Conservation (phyloP, 2,329 filamentous ascomycete species). For the Colletotrichum sp. region DNA sequence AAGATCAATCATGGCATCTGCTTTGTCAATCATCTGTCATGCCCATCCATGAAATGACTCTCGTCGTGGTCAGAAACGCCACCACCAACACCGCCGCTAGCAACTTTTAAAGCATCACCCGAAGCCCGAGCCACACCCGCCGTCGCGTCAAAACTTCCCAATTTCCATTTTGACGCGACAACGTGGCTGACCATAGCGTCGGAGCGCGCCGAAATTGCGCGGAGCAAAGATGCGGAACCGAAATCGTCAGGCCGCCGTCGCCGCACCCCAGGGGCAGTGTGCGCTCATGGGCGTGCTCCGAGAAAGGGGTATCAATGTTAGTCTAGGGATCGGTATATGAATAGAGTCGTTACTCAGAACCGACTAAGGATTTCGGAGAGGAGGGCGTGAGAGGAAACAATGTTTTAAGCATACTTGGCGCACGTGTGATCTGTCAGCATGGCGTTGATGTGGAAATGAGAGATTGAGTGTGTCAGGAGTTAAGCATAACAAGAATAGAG, state of each 20-base stretch:
- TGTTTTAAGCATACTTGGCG: not conserved
- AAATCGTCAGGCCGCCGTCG: not conserved
- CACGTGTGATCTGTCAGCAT: not conserved
- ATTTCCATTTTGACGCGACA: not conserved
- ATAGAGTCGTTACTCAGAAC: not conserved
- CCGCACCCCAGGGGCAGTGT: not conserved
- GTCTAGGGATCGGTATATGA: accelerated
- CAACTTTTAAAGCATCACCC: not conserved
- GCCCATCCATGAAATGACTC: not conserved
- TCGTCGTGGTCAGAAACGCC: not conserved
- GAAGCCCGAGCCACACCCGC: not conserved
- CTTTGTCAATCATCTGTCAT: not conserved
- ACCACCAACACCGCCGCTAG: not conserved
- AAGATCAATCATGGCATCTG: not conserved
- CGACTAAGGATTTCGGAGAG: accelerated
- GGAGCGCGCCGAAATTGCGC: not conserved
- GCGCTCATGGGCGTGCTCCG: accelerated
- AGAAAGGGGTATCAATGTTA: not conserved
- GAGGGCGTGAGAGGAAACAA: not conserved
- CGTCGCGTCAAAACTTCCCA: not conserved
- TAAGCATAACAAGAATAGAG: not conserved
- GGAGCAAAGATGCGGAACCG: not conserved
- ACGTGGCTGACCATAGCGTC: not conserved
- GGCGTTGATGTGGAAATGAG: not conserved
- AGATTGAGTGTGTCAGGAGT: accelerated